Base-by-base conservation (phyloP, 2,329 filamentous ascomycete genomes). In the Fonsecaea monophora region DNA sequence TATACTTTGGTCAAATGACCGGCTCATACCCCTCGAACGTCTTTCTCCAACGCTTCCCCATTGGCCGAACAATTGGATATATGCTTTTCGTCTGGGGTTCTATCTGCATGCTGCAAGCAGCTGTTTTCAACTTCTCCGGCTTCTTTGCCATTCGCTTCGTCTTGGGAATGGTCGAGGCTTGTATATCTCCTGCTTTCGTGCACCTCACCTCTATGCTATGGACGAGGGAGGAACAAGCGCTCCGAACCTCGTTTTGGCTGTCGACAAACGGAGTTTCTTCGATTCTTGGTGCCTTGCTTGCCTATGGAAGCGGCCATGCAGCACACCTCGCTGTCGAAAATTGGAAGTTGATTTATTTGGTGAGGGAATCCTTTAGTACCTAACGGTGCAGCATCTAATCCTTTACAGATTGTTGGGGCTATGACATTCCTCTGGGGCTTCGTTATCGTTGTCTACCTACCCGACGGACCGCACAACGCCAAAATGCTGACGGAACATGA, bases 71-170 rank as follows among this genome's bases (percentile, higher is more conserved):
- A 25, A 78, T 82, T 62, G 79, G 79, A 3, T 64, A 71, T 2
- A 81, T 82, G 75, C 72, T 79, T 6, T 62, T 78, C 3, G 62
- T 79, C 45, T 85, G 83, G 83, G 77, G 77, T 25, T 70, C 75
- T 0, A 69, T 82, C n/a, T 74, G 79, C 34, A 74, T 77, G 63
- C 74, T 77, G 9, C 78, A 80, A 62, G 74, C 77, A n/a, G 78
- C 75, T 1, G 77, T 77, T 0, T 77, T 73, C 55, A 78, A 77
- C 58, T 82, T 78, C 69, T 77, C 77, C 1, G 78, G 79, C 9
- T 76, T 84, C 5, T 73, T 85, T 1, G 78, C 81, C 0, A 75
- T 83, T 58, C 78, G 83, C 25, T 80, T 85, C 53, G 75, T 83
- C 2, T 77, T 84, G 73, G 82, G 82, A 30, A 76, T 83, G 57